These are phyloP conservation scores for Colletotrichum sp. DNA, from an alignment of 2,329 filamentous ascomycete genomes.

Conservation along the genomic window DNA sequence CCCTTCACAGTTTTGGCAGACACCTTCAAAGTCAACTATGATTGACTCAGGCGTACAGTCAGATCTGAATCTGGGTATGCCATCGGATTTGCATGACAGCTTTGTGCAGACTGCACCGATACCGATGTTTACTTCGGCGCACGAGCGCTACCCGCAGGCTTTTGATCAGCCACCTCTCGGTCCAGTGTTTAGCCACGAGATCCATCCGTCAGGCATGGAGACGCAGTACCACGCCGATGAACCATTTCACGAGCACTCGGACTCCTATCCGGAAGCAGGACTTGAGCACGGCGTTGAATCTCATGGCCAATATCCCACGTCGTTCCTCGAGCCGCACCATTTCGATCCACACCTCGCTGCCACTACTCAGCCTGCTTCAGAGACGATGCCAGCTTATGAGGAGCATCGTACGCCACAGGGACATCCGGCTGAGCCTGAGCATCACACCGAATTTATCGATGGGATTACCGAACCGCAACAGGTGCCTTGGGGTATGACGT, in stretches of 20 bases:
- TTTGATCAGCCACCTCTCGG: constrained; percentile 1
- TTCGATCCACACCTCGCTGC: not conserved
- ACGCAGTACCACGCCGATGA: not conserved
- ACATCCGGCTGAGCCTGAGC: not conserved
- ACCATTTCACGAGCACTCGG: not conserved
- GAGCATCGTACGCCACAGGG: not conserved
- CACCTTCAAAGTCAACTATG: constrained; percentile 14
- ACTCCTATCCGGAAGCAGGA: constrained; percentile 9
- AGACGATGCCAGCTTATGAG: not conserved
- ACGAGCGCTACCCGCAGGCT: constrained; percentile 3
- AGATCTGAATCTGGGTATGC: not conserved
- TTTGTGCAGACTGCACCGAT: not conserved
- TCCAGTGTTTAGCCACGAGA: not conserved
- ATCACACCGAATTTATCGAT: constrained; percentile 5
- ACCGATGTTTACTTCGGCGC: constrained; percentile 6
- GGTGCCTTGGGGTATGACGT: constrained; percentile 14
- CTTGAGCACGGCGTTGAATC: not conserved
- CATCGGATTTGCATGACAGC: not conserved
- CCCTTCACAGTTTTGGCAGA: constrained; percentile 1
- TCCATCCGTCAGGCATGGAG: not conserved
- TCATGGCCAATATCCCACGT: not conserved
- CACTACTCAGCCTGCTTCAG: not conserved
- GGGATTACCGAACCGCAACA: constrained; percentile 13
- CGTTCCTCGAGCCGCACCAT: constrained; percentile 7
- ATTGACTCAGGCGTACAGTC: constrained; percentile 16